phyloP scores from a whole-genome alignment of 345 rosid genomes.

The Linum lewisii region DNA sequence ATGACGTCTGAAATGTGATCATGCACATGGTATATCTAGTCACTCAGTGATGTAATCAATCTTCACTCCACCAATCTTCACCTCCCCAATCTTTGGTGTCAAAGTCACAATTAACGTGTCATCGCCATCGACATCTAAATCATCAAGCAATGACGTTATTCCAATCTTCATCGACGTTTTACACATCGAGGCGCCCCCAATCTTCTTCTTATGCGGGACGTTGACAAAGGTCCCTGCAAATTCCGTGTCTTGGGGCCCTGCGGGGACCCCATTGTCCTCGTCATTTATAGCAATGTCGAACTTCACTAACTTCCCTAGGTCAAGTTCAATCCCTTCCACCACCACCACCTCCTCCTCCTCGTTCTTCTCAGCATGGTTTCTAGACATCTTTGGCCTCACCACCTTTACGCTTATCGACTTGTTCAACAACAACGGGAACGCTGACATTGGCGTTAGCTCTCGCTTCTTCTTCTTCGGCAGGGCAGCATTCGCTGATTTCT shows the following conservation, averaged over 20 bases:
- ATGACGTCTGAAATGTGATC: too few relatives aligned
- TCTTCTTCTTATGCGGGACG: conserved; percentile 1
- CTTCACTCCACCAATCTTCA: conserved; percentile 1
- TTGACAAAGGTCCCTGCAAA: conserved; percentile 5
- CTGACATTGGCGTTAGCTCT: background rate
- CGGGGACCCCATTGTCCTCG: background rate
- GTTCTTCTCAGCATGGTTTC: background rate
- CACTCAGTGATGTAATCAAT: background rate
- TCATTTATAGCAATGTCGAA: background rate
- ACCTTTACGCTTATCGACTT: background rate
- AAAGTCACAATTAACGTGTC: background rate
- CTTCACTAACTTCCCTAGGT: background rate
- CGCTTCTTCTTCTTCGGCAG: background rate
- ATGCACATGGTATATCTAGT: too few relatives aligned
- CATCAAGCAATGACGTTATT: background rate
- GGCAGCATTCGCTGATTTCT: background rate
- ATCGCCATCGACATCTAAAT: background rate
- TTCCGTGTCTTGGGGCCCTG: background rate
- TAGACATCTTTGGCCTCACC: background rate
- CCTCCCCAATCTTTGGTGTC: background rate
- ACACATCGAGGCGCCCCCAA: background rate
- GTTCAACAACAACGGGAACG: background rate
- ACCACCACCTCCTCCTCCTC: conserved; percentile 3
- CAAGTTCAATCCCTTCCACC: conserved; percentile 3
- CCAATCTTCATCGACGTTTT: background rate